Base-by-base conservation (phyloP, 2,329 filamentous ascomycete genomes). In the Colletotrichum sp. region DNA sequence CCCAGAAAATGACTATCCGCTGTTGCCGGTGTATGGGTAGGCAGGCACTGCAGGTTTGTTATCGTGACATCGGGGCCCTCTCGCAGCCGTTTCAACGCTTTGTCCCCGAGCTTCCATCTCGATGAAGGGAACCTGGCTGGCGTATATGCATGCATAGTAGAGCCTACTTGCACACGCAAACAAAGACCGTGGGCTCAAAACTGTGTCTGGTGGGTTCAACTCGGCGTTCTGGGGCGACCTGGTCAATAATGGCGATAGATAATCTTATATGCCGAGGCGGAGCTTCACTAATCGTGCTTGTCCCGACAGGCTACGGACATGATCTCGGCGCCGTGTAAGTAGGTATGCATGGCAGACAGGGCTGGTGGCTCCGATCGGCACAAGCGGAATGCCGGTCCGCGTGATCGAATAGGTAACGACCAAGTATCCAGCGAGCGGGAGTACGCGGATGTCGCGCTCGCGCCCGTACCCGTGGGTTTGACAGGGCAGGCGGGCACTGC, bases 71-170 rank as follows among this genome's bases (percentile, higher is more conserved):
- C 61, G 62, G 52, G 70, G 28, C 62, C 56, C 32, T 73, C 24
- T 32, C 32, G 61, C n/a, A 36, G 34, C 56, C 43, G 69, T 75
- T 75, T 75, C 73, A 75, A 72, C 69, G 62, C 73, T 72, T 55
- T 60, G 52, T 75, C 28, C 61, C 30, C 61, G 61, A 16, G 30
- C 61, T 43, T 21, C 61, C 24, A 58, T 26, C 55, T 26, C 55
- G 21, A 30, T 52, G 43, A 21, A 52, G 43, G 43, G 43, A 24
- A 52, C n/a, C 43, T 52, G n/a, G n/a, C 43, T 21, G 43, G 6
- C 16, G 18, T 16, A 8, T 6, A 4, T 8, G n/a, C 55, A 58
- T 21, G 55, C 13, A 18, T n/a, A 58, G 55, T 28, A 58, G 58
- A 12, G 58, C 58, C 15, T 26, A 13, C 38, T n/a, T 48, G 38